Evolutionary conservation across 306 rosid genomes (phyloP).

Genomic region (Prunus fruticosa): DNA sequence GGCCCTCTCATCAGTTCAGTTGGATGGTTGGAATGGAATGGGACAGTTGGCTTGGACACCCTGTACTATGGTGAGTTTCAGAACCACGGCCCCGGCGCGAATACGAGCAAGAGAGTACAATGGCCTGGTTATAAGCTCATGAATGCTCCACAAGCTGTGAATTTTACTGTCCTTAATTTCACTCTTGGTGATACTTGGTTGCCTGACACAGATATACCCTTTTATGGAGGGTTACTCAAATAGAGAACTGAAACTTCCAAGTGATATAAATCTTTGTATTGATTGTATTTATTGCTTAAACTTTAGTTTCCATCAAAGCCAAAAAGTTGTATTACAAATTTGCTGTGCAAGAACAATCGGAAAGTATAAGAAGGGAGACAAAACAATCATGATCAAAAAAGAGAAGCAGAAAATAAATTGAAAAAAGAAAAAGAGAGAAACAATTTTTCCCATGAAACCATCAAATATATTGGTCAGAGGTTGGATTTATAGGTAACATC

Average conservation of each 20-base stretch:
- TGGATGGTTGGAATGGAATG: constrained; percentile 83
- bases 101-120: constrained; percentile 47
- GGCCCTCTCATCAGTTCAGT: constrained; percentile 47
- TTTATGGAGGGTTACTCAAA: constrained; percentile 39
- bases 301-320: too few species aligned
- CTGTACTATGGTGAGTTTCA: constrained; percentile 64
- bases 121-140: constrained; percentile 66
- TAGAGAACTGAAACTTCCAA: neutral
- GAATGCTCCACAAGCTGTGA: constrained; percentile 59
- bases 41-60: constrained; percentile 59
- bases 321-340: neutral
- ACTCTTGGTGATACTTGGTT: constrained; percentile 70
- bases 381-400: neutral
- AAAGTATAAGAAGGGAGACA: neutral
- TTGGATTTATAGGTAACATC: constrained; percentile 34
- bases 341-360: neutral
- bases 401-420: neutral
- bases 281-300: neutral
- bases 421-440: neutral
- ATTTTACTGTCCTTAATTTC: constrained; percentile 63
- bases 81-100: constrained; percentile 68
- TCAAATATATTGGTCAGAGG: constrained; percentile 26
- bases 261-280: neutral
- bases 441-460: neutral
- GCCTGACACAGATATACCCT: constrained; percentile 70